These are phyloP conservation scores for Penicillium sp. DNA, from an alignment of 2,329 filamentous ascomycete genomes.

Conservation along the genomic window DNA sequence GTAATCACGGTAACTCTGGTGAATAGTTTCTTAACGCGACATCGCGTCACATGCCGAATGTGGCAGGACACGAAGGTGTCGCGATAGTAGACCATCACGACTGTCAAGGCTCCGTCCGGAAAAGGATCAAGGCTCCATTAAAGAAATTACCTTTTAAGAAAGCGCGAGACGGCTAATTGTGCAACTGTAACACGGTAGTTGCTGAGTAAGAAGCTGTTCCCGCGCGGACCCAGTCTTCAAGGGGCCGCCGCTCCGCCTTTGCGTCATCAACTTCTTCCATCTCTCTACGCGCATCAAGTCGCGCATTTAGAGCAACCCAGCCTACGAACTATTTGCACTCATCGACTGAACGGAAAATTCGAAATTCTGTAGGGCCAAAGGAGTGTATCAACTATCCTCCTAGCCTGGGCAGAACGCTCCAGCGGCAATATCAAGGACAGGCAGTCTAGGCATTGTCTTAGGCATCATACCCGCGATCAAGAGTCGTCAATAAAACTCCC, in stretches of 20 bases:
- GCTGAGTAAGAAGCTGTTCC: constrained; percentile 6
- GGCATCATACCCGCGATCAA: not conserved
- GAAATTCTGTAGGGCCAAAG: not conserved
- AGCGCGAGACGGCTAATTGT: not conserved
- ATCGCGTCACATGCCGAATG: not conserved
- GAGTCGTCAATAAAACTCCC: not conserved
- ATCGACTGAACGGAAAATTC: not conserved
- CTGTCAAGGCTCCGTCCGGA: not conserved
- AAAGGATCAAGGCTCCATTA: not conserved
- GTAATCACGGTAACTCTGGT: not conserved
- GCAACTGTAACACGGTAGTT: not conserved
- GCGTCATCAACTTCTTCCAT: not conserved
- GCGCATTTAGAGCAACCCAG: not conserved
- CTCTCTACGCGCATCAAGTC: not conserved
- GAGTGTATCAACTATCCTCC: not conserved
- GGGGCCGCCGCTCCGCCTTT: constrained; percentile 15
- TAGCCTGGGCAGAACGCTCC: not conserved
- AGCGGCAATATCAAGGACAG: not conserved
- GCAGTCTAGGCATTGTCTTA: not conserved
- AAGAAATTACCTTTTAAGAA: not conserved
- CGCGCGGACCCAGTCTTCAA: constrained; percentile 10
- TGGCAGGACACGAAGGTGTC: not conserved
- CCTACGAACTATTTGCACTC: not conserved
- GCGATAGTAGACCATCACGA: not conserved
- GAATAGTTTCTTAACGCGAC: not conserved